phyloP scores from a whole-genome alignment of 805 yeast genomes.

The Ogataea neopini region DNA sequence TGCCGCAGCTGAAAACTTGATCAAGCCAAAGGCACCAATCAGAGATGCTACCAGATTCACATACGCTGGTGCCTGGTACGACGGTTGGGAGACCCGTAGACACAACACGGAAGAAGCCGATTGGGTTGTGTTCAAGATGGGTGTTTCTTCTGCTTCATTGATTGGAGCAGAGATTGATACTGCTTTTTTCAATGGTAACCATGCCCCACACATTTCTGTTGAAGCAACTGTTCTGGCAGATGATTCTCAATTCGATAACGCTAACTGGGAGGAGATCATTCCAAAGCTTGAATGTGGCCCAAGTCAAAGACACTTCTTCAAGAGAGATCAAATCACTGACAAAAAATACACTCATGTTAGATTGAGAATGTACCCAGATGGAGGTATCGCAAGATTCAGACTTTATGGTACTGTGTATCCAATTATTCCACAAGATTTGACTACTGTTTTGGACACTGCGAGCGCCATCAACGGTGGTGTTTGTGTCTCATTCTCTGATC shows the following conservation, averaged over 20 bases:
- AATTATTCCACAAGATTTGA: slow-evolving; percentile 51
- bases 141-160: slow-evolving; percentile 77
- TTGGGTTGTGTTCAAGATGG: slow-evolving; percentile 82
- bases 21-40: slow-evolving; percentile 78
- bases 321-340: slow-evolving; percentile 58
- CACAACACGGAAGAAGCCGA: slow-evolving; percentile 85
- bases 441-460: slow-evolving; percentile 67
- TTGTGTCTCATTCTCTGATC: slow-evolving; percentile 80
- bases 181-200: slow-evolving; percentile 92
- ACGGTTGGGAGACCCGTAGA: slow-evolving; percentile 98
- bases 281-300: slow-evolving; percentile 85
- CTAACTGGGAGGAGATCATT: slow-evolving; percentile 71
- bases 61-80: slow-evolving; percentile 94
- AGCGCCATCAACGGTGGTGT: slow-evolving; percentile 87
- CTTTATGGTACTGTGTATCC: slow-evolving; percentile 83
- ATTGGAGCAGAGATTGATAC: slow-evolving; percentile 91
- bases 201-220: slow-evolving; percentile 86
- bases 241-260: slow-evolving; percentile 36
- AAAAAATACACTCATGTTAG: slow-evolving; percentile 74
- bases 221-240: slow-evolving; percentile 58
- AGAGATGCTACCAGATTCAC: slow-evolving; percentile 79
- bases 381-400: slow-evolving; percentile 95
- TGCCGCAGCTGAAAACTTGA: slow-evolving; percentile 86
- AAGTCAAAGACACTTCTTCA: slow-evolving; percentile 78
- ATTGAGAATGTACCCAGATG: slow-evolving; percentile 94